Evolutionary conservation across 345 rosid genomes (phyloP).

Genomic region (thale cress (Arabidopsis thaliana)): TAIR10.1 NC_003071.7:18376001-18376500

Average conservation of each 20-base stretch:
- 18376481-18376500: constrained; percentile 1
- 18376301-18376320: constrained; percentile 81
- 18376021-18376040: constrained; percentile 67
- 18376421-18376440: constrained; percentile 8
- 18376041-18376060: constrained; percentile 87
- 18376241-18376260: constrained; percentile 94
- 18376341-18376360: constrained; percentile 69
- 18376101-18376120: constrained; percentile 91
- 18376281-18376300: constrained; percentile 73
- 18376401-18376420: constrained; percentile 43
- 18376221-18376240: constrained; percentile 90
- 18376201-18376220: constrained; percentile 93
- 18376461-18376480: background rate
- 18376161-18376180: constrained; percentile 99
- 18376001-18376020: constrained; percentile 76
- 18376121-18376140: constrained; percentile 79
- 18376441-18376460: background rate
- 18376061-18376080: constrained; percentile 84
- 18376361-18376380: constrained; percentile 95
- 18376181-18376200: constrained; percentile 94
- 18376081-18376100: constrained; percentile 80
- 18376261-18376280: constrained; percentile 70
- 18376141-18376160: constrained; percentile 97
- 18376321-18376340: constrained; percentile 83
- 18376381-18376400: constrained; percentile 89